phyloP scores from a whole-genome alignment of 176 grass and related monocot species.

The Elymus sibiricus region DNA sequence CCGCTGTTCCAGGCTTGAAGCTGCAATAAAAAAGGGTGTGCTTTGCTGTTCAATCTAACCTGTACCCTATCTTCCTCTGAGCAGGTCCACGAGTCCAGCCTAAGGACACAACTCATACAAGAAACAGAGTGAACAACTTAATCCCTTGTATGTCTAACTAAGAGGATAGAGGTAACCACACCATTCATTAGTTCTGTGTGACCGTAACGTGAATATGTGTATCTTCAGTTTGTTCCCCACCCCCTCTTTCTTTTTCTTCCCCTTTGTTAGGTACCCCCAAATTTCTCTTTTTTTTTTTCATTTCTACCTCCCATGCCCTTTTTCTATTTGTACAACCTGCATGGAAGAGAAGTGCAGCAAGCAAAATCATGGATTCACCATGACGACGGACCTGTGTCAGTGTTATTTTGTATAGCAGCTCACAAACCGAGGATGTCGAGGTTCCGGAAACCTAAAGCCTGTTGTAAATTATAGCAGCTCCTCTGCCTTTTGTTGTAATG shows the following conservation, averaged over 20 bases:
- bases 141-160: constrained; percentile 45
- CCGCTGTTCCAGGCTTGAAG: background rate
- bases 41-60: constrained; percentile 15
- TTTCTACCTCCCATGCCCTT: constrained; percentile 25
- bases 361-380: constrained; percentile 38
- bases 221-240: constrained; percentile 5
- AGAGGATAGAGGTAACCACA: constrained; percentile 52
- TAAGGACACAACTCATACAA: constrained; percentile 86
- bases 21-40: background rate
- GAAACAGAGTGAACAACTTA: constrained; percentile 48
- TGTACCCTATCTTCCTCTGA: constrained; percentile 16
- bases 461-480: constrained; percentile 28
- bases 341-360: constrained; percentile 67
- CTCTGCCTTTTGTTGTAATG: constrained; percentile 4
- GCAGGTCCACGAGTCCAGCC: constrained; percentile 83
- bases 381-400: constrained; percentile 3
- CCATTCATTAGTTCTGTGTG: constrained; percentile 46
- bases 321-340: constrained; percentile 36
- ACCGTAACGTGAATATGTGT: constrained; percentile 51
- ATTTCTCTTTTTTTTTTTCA: background rate
- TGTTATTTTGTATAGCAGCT: constrained; percentile 35
- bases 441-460: constrained; percentile 17
- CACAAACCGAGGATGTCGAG: background rate
- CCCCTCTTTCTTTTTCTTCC: background rate
- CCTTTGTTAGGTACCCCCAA: constrained; percentile 23